A percentile compares a stretch with the other conserved stretches of the same genome.
Conservation (phyloP, 2,329 filamentous ascomycete species). For the Pestalotiopsis fici region DNA sequence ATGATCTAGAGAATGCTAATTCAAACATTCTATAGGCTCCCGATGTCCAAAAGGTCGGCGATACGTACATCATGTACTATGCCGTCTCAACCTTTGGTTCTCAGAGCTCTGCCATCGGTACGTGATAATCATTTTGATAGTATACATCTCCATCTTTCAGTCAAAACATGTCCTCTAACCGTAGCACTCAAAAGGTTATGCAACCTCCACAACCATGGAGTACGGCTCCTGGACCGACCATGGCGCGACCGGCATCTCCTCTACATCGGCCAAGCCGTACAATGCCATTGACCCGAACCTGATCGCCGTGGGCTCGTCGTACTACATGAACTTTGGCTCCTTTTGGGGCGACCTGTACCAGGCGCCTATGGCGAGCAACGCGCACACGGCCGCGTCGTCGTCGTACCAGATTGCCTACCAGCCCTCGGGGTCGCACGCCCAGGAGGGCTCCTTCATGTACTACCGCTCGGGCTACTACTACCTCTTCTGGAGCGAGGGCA, state of each 20-base stretch:
- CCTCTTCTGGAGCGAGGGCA: slow-evolving; percentile 62
- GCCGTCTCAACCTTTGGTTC: slow-evolving; percentile 63
- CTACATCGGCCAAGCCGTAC: slow-evolving; percentile 43
- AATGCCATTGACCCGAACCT: slow-evolving; percentile 64
- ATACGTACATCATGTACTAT: slow-evolving; percentile 67
- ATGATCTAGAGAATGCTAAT: neutral
- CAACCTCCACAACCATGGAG: slow-evolving; percentile 46
- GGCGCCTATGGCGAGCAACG: slow-evolving; percentile 45
- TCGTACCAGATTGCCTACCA: slow-evolving; percentile 56
- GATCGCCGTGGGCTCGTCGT: slow-evolving; percentile 39
- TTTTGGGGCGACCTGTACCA: slow-evolving; percentile 70
- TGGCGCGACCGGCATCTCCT: slow-evolving; percentile 53
- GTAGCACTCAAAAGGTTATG: slow-evolving; percentile 33
- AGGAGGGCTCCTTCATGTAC: slow-evolving; percentile 60
- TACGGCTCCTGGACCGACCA: slow-evolving; percentile 61
- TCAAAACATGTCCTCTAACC: neutral
- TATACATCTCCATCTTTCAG: neutral
- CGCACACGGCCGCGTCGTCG: slow-evolving; percentile 26
- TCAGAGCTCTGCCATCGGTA: slow-evolving; percentile 60
- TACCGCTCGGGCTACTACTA: slow-evolving; percentile 61
- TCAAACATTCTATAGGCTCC: slow-evolving; percentile 54
- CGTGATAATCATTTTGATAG: neutral
- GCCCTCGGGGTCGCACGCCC: slow-evolving; percentile 47
- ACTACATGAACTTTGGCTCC: slow-evolving; percentile 64
- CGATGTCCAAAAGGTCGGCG: slow-evolving; percentile 58